These are phyloP conservation scores for Thamnidium elegans DNA, from an alignment of 192 early-diverging fungal genomes.

Conservation along the genomic window DNA sequence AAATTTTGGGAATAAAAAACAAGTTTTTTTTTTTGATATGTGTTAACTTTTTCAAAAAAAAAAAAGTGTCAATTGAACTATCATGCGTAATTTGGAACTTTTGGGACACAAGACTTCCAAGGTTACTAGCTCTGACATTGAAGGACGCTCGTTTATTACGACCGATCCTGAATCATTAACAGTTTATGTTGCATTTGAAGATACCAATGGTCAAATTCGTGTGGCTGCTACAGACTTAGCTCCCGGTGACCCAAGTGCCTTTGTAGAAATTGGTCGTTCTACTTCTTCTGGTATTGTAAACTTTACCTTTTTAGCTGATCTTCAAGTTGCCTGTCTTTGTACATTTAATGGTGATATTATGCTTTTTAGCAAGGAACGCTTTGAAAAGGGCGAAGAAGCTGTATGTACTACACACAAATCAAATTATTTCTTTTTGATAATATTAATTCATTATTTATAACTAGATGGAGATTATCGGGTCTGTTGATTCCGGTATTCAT, in stretches of 20 bases:
- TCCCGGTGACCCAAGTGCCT: conserved; percentile 16
- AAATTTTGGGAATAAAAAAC: too few relatives aligned
- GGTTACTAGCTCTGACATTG: not conserved
- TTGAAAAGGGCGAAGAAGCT: conserved; percentile 38
- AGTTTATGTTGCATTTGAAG: conserved; percentile 52
- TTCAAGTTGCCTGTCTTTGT: conserved; percentile 52
- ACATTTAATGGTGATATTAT: conserved; percentile 58
- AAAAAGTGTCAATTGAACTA: too few relatives aligned
- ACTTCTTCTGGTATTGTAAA: conserved; percentile 40
- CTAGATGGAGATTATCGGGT: conserved; percentile 67
- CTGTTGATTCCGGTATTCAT: conserved; percentile 70
- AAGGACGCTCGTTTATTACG: conserved; percentile 28
- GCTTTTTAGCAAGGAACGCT: conserved; percentile 40
- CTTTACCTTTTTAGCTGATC: conserved; percentile 52
- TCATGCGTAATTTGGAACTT: conserved; percentile 40
- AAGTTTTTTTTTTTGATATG: too few relatives aligned
- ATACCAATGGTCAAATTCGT: conserved; percentile 27
- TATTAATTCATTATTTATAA: too few relatives aligned
- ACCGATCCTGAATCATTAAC: conserved; percentile 50
- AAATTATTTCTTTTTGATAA: too few relatives aligned
- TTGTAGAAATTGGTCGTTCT: conserved; percentile 38
- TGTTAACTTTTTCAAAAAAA: too few relatives aligned
- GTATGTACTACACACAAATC: too few relatives aligned
- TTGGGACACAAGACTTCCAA: conserved; percentile 21
- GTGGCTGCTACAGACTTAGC: conserved; percentile 24